Evolutionary conservation across 768 basidiomycete species (phyloP).

Genomic region (Neoboletus magnificus): DNA sequence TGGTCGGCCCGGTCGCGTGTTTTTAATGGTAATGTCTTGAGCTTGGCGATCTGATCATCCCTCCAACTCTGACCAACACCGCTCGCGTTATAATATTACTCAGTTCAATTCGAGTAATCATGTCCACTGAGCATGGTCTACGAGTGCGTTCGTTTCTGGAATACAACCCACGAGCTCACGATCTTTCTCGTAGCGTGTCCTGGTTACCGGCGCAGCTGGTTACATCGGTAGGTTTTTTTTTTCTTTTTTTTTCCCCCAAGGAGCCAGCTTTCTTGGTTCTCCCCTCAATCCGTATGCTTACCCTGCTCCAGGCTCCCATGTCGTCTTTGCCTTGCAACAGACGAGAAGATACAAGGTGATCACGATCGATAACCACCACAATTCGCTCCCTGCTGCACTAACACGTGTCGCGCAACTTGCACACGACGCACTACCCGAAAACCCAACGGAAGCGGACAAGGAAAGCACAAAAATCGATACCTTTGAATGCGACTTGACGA

Average conservation of each 20-base stretch:
- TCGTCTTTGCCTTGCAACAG: slow-evolving; percentile 81
- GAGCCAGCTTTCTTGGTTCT: not conserved
- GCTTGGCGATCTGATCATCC: slow-evolving; percentile 2
- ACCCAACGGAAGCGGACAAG: slow-evolving; percentile 64
- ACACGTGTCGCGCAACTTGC: slow-evolving; percentile 79
- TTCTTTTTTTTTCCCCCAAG: not conserved
- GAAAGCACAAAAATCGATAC: slow-evolving; percentile 72
- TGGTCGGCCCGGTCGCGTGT: slow-evolving; percentile 12
- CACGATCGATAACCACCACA: slow-evolving; percentile 93
- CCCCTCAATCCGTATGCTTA: slow-evolving; percentile 10
- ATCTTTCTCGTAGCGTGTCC: slow-evolving; percentile 45
- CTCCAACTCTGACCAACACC: not conserved
- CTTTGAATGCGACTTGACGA: slow-evolving; percentile 71
- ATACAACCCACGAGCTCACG: slow-evolving; percentile 5
- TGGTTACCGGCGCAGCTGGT: slow-evolving; percentile 81
- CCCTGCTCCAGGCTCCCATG: slow-evolving; percentile 73
- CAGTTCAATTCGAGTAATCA: slow-evolving; percentile 10
- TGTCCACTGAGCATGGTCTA: slow-evolving; percentile 36
- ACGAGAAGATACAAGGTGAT: slow-evolving; percentile 90
- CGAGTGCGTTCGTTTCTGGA: slow-evolving; percentile 40
- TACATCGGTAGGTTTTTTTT: slow-evolving; percentile 67
- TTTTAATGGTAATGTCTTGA: slow-evolving; percentile 3
- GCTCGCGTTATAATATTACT: not conserved
- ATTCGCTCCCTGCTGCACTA: slow-evolving; percentile 77
- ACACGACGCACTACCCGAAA: slow-evolving; percentile 60